Evolutionary conservation across 352 stramenopile genomes (phyloP).

Genomic region (Aphanomyces invadans): DNA sequence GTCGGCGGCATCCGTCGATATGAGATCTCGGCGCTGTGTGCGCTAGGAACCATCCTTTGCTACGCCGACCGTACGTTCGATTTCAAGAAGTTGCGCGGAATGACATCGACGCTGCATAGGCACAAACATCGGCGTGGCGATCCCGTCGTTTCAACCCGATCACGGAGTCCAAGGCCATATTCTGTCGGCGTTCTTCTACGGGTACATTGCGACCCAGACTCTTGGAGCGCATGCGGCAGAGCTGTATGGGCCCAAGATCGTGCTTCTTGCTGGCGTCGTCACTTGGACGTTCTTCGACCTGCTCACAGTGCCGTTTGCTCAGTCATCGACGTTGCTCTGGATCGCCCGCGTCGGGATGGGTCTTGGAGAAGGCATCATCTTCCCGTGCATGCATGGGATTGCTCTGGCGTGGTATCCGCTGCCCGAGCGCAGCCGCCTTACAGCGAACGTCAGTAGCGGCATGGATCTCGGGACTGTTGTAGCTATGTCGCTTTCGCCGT

Average conservation of each 20-base stretch:
- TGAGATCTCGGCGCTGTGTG: constrained; percentile 60
- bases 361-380: constrained; percentile 78
- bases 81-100: no score
- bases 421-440: constrained; percentile 71
- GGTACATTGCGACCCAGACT: constrained; percentile 83
- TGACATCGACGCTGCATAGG: no score
- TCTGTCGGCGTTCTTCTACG: constrained; percentile 81
- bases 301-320: constrained; percentile 57
- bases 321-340: constrained; percentile 59
- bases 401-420: constrained; percentile 75
- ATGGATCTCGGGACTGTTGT: constrained; percentile 77
- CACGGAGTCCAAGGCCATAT: constrained; percentile 75
- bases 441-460: constrained; percentile 65
- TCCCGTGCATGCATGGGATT: constrained; percentile 85
- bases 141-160: constrained; percentile 62
- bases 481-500: constrained; percentile 63
- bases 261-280: constrained; percentile 65
- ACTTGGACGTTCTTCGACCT: constrained; percentile 81
- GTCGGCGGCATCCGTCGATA: constrained; percentile 34
- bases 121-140: constrained; percentile 82
- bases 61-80: constrained; percentile 77
- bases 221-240: constrained; percentile 63
- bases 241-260: constrained; percentile 59
- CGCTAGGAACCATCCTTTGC: constrained; percentile 74
- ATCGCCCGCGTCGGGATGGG: constrained; percentile 73